Base-by-base conservation (phyloP, 352 stramenopile genomes). In the Globisporangium nagaii region DNA sequence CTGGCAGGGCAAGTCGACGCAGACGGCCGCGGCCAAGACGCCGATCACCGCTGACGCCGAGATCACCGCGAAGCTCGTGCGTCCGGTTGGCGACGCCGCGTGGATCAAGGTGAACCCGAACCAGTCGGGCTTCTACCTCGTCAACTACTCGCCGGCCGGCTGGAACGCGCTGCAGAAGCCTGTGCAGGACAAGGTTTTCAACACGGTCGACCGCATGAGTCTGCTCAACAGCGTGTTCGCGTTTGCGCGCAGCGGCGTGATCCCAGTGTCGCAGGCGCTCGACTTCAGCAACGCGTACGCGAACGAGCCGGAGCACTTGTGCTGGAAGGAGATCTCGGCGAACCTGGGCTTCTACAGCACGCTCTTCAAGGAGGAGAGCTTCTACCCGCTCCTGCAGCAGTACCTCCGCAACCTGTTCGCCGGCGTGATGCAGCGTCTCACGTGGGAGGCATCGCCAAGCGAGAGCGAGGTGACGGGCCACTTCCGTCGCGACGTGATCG, bases 81-180 rank as follows among this genome's bases (percentile, higher is more conserved):
- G 37, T 32, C 40, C 47, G 19, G 22, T 49, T 5, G 56, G 31
- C n/a, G 65, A 73, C 5, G 71, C 60, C 15, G 77, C 71, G 35
- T 99, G 92, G 91, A 78, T 99, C 46, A 98, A 98, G 66, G 65
- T 98, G 28, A 99, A 99, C 73, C 85, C 90, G 8, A 82, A 88
- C 45, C 96, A 99, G 63, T 86, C 97, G 55, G 93, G 96, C 1
- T 97, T 97, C 39, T 97, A 98, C 77, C 77, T 97, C 24, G 94
- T 98, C 19, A 93, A 96, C 45, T 97, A 98, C 65, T 88, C 86
- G 0, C 58, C 75, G 2, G 68, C 81, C 50, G 94, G 95, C 66
- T 93, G 96, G 70, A 66, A 76, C 15, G 71, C 73, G n/a, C 75
- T 98, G 15, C 70, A 84, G 47, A 65, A 71, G 73, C 67, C 74